Percentiles rank a stretch among this genome's conserved stretches.
Conservation (phyloP, 2,329 filamentous ascomycete species). For the Albifimbria verrucaria region DNA sequence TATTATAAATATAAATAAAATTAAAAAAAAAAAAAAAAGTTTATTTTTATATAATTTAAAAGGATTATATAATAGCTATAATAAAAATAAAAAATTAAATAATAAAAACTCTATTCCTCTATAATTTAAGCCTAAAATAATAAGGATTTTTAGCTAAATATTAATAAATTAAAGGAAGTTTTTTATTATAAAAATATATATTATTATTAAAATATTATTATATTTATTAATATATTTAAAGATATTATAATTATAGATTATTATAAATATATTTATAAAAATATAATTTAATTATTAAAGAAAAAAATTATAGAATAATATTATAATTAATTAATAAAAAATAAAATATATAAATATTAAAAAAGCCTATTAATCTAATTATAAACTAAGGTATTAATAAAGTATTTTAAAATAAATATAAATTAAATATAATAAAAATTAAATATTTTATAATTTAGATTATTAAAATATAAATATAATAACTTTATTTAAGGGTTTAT, state of each 20-base stretch:
- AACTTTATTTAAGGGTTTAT: conserved; percentile 18
- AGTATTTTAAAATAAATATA: conserved; percentile 2
- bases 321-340: conserved; percentile 18
- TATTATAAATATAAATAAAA: conserved; percentile 6
- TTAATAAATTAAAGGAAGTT: conserved; percentile 17
- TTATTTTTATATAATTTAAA: conserved; percentile 18
- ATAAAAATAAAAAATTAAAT: conserved; percentile 20
- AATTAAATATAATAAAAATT: neutral
- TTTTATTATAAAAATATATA: conserved; percentile 16
- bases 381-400: conserved; percentile 15
- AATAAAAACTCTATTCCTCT: conserved; percentile 13
- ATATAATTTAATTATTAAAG: conserved; percentile 20
- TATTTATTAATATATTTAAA: conserved; percentile 20
- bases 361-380: conserved; percentile 15
- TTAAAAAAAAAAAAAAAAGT: conserved; percentile 3
- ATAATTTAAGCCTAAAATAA: conserved; percentile 20
- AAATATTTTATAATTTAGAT: neutral
- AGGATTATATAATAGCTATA: conserved; percentile 11
- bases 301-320: conserved; percentile 17
- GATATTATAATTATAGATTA: conserved; percentile 15
- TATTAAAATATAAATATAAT: conserved; percentile 7
- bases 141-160: conserved; percentile 17
- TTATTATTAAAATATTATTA: conserved; percentile 20
- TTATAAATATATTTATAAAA: conserved; percentile 23
- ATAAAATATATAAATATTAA: conserved; percentile 20